Conservation (phyloP, 1,284 basidiomycete genomes). For the Chiua sp. region DNA sequence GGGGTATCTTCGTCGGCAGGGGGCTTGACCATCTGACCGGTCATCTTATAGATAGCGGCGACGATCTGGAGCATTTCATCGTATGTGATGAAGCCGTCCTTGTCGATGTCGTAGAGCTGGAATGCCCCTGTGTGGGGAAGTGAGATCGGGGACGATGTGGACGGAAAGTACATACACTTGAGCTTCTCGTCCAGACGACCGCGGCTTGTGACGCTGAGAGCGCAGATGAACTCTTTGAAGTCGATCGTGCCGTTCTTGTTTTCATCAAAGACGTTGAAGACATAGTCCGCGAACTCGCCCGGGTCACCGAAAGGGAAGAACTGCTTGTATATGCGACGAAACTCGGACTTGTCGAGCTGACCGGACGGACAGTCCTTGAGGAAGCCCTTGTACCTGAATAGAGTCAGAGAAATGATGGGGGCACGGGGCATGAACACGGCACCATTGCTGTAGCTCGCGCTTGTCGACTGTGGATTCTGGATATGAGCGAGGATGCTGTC, state of each 20-base stretch:
- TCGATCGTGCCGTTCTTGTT: conserved; percentile 97
- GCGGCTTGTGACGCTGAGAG: conserved; percentile 93
- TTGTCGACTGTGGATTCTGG: conserved; percentile 82
- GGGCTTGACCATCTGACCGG: conserved; percentile 98
- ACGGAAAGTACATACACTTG: conserved; percentile 74
- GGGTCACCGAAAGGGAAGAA: conserved; percentile 99
- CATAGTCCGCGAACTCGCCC: conserved; percentile 96
- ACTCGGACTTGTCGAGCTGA: conserved; percentile 95
- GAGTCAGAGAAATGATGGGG: conserved; percentile 7
- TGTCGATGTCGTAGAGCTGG: conserved; percentile 99
- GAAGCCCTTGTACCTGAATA: conserved; percentile 95
- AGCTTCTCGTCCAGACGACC: conserved; percentile 98
- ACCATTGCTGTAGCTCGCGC: conserved; percentile 99
- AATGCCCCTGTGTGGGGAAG: conserved; percentile 84
- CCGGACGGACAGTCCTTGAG: conserved; percentile 99
- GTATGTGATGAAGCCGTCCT: conserved; percentile 96
- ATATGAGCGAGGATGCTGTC: conserved; percentile 12
- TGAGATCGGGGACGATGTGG: conserved; percentile 14
- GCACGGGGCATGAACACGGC: conserved; percentile 12
- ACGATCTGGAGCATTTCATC: conserved; percentile 99
- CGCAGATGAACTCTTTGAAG: conserved; percentile 99
- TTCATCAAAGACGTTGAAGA: conserved; percentile 98
- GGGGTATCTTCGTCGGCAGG: conserved; percentile 98
- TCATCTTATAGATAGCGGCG: conserved; percentile 98
- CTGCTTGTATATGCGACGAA: conserved; percentile 98